Conservation (phyloP, 176 grass and related monocot genomes). For the Musa troglodytarum region DNA sequence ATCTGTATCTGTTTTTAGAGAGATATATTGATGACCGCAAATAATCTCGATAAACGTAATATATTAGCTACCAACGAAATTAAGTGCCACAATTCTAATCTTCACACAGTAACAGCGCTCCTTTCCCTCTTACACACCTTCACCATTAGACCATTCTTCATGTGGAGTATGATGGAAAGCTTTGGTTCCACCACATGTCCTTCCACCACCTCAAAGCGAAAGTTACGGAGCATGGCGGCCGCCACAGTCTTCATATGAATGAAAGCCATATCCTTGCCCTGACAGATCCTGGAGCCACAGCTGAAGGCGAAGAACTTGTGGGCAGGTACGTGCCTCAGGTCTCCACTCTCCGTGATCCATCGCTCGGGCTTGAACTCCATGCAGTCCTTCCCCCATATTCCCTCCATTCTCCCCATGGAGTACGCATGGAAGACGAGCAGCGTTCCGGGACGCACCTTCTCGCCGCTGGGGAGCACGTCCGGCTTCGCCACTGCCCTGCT, state of each 20-base stretch:
- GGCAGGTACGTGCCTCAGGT: not conserved
- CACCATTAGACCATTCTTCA: not conserved
- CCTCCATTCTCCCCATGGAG: not conserved
- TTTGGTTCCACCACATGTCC: not conserved
- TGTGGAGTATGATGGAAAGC: not conserved
- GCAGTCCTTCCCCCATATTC: not conserved
- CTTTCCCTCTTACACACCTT: not conserved
- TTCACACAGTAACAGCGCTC: too few relatives aligned
- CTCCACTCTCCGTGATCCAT: not conserved
- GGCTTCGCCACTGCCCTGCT: not conserved
- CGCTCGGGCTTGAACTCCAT: slow-evolving; percentile 1
- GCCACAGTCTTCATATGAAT: not conserved
- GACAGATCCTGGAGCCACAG: not conserved
- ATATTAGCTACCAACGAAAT: too few relatives aligned
- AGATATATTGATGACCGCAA: too few relatives aligned
- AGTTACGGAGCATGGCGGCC: not conserved
- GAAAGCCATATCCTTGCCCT: not conserved
- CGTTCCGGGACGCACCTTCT: not conserved
- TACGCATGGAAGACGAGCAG: not conserved
- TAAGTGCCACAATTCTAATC: too few relatives aligned
- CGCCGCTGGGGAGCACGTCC: not conserved
- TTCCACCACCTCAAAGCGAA: not conserved
- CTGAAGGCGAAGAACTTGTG: slow-evolving; percentile 1
- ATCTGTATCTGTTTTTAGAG: too few relatives aligned
- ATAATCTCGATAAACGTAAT: too few relatives aligned